Conservation (phyloP, 1,284 basidiomycete genomes). For the Afroboletus lepidellus region DNA sequence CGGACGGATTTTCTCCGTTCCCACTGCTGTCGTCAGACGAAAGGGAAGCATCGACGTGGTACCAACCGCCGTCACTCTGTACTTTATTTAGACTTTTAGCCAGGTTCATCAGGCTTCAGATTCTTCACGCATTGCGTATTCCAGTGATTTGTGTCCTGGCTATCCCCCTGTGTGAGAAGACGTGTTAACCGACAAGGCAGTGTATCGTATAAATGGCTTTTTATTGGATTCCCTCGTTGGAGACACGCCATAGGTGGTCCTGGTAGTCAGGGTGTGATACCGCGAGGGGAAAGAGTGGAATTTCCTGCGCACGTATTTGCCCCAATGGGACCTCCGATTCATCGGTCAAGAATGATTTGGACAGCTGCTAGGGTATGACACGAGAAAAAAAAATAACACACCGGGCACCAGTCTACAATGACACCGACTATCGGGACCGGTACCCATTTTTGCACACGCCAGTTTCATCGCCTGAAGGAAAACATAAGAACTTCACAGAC, state of each 20-base stretch:
- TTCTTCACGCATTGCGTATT: slow-evolving; percentile 10
- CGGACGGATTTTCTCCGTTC: slow-evolving; percentile 9
- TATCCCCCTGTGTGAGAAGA: slow-evolving; percentile 22
- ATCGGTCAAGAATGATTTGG: not conserved
- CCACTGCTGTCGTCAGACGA: slow-evolving; percentile 3
- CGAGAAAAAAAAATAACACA: slow-evolving; percentile 1
- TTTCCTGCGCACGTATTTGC: slow-evolving; percentile 8
- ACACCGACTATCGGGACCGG: slow-evolving; percentile 16
- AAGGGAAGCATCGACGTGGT: slow-evolving; percentile 21
- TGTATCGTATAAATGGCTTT: slow-evolving; percentile 26
- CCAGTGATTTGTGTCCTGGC: slow-evolving; percentile 7
- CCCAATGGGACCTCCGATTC: slow-evolving; percentile 11
- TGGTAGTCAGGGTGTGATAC: slow-evolving; percentile 17
- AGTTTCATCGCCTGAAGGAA: not conserved
- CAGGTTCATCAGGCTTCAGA: slow-evolving; percentile 21
- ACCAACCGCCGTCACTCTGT: not conserved
- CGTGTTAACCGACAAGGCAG: slow-evolving; percentile 18
- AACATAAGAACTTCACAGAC: not conserved
- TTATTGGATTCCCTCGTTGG: slow-evolving; percentile 23
- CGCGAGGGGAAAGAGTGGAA: slow-evolving; percentile 21
- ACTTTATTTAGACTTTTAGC: slow-evolving; percentile 30
- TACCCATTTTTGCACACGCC: not conserved
- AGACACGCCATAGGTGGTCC: slow-evolving; percentile 4
- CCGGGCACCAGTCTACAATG: not conserved
- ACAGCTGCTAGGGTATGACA: slow-evolving; percentile 3